A percentile compares a stretch with the other conserved stretches of the same genome.
Evolutionary conservation across 2,329 filamentous ascomycete genomes (phyloP).

Genomic region (Mariannaea elegans): DNA sequence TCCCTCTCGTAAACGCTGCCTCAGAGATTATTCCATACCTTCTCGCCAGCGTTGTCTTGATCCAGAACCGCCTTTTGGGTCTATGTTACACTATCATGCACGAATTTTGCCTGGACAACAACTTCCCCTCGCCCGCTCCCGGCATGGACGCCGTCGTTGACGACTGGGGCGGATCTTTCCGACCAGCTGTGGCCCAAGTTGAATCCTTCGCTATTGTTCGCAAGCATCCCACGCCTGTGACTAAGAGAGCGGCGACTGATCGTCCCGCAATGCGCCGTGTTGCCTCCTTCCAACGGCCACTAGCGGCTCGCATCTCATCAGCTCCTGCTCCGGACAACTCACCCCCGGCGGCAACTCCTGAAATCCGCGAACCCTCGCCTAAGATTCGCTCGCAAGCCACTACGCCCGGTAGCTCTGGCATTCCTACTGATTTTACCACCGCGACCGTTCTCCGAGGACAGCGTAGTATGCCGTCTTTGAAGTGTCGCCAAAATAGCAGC

Average conservation of each 20-base stretch:
- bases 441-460: slow-evolving; percentile 17
- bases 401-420: not conserved
- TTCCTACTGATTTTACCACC: slow-evolving; percentile 24
- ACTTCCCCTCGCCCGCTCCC: slow-evolving; percentile 20
- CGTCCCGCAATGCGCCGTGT: not conserved
- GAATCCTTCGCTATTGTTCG: slow-evolving; percentile 17
- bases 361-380: not conserved
- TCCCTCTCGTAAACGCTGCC: slow-evolving; percentile 21
- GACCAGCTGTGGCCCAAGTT: slow-evolving; percentile 6
- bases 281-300: slow-evolving; percentile 1
- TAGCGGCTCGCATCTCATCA: slow-evolving; percentile 16
- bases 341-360: not conserved
- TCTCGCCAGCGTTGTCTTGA: slow-evolving; percentile 17
- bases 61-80: slow-evolving; percentile 22
- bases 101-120: slow-evolving; percentile 22
- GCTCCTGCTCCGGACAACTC: slow-evolving; percentile 1
- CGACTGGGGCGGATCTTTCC: slow-evolving; percentile 19
- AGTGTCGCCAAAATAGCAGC: not conserved
- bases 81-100: slow-evolving; percentile 23
- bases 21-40: slow-evolving; percentile 15
- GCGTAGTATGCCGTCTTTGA: slow-evolving; percentile 9
- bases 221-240: not conserved
- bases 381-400: slow-evolving; percentile 9
- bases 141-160: slow-evolving; percentile 16
- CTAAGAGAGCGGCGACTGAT: not conserved